These are phyloP conservation scores for Pyrenula massariospora DNA, from an alignment of 495 filamentous ascomycete genomes.

Conservation along the genomic window DNA sequence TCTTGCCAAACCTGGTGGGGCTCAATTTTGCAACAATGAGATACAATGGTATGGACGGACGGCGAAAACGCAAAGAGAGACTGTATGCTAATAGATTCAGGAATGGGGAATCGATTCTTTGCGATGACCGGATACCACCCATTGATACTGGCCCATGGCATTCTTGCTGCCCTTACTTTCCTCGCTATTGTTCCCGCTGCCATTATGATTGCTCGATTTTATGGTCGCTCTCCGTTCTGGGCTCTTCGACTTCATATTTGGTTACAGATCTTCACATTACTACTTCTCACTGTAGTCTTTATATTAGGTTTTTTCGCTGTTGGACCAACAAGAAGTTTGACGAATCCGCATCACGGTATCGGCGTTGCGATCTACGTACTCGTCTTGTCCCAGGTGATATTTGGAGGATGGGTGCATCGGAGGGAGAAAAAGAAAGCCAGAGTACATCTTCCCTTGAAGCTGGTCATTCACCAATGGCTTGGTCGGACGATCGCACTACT, in stretches of 20 bases:
- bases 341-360: conserved; percentile 93
- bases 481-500: conserved; percentile 66
- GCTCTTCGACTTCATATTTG: conserved; percentile 76
- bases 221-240: conserved; percentile 46
- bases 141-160: conserved; percentile 72
- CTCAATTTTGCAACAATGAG: conserved; percentile 89
- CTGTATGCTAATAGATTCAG: conserved; percentile 29
- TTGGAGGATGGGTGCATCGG: conserved; percentile 59
- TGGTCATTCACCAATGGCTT: conserved; percentile 80
- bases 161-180: conserved; percentile 80
- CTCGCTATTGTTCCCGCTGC: conserved; percentile 71
- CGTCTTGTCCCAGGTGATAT: conserved; percentile 67
- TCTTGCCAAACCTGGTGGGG: conserved; percentile 76
- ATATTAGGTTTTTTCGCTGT: conserved; percentile 71
- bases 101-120: conserved; percentile 84
- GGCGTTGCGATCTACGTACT: conserved; percentile 81
- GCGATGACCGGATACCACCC: conserved; percentile 63
- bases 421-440: conserved; percentile 47
- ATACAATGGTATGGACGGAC: conserved; percentile 63
- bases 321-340: conserved; percentile 61
- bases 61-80: not conserved
- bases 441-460: conserved; percentile 48
- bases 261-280: conserved; percentile 68
- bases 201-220: conserved; percentile 68
- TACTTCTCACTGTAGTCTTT: conserved; percentile 61